Base-by-base conservation (phyloP, 1,284 basidiomycete species). In the Fistulinella cinereoalba region DNA sequence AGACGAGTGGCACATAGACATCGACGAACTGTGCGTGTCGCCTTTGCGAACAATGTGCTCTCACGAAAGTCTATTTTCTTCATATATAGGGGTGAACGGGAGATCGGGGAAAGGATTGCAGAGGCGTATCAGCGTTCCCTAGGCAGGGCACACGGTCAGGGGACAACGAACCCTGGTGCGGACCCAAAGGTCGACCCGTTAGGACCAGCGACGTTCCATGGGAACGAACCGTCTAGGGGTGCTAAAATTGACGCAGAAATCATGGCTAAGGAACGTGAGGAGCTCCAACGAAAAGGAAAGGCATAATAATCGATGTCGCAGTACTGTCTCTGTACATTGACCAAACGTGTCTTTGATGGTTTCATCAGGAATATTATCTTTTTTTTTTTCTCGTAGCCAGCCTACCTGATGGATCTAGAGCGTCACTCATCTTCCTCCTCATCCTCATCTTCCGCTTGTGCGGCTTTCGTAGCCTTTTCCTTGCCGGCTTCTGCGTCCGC, bases 211-310 rank as follows among this genome's bases (percentile, higher is more conserved):
- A 62, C 56, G 7, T 58, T 65, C 21, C 75, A 84, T 50, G 80
- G 81, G 1, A 78, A 85, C 60, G 70, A 82, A 55, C 83, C 83
- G 0, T 77, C 75, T 0, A 68, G 72, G 32, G 82, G 83, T 2
- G 82, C 81, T 5, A 68, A 77, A 65, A 75, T 83, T 36, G 83
- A 85, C 57, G 75, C 76, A 13, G 68, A 81, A 59, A 67, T 85
- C 39, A 69, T 78, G 64, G 52, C 52, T 3, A 76, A 79, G 47
- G 79, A 83, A 28, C 70, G 74, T 51, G 73, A 73, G 52, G 53
- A 67, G 42, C 55, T 82, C 44, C 67, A 57, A 58, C 67, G 68
- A 53, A 83, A 81, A 65, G 71, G 71, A 33, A 74, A 69, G 61
- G 58, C 52, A n/a, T n/a, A n/a, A n/a, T n/a, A n/a, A n/a, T n/a